Base-by-base conservation (phyloP, 2,329 filamentous ascomycete species). In the Verticillium nonalfalfae region DNA sequence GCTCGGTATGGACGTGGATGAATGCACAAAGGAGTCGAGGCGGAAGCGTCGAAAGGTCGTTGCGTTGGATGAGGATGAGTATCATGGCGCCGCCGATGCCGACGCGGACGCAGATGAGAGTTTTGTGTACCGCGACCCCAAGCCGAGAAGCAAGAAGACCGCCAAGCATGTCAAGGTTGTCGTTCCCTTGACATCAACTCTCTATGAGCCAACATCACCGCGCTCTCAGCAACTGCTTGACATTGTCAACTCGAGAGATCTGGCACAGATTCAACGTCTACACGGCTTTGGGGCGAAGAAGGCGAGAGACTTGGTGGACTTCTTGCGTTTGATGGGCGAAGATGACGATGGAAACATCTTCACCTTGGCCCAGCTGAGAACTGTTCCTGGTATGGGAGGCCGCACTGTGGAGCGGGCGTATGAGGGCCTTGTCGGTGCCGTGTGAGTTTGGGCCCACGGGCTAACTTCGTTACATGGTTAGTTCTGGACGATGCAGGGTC, bases 201-300 rank as follows among this genome's bases (percentile, higher is more conserved):
- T 80, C 14, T 78, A 80, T 13, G 75, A 74, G 7, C 75, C 65
- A 56, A 69, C 63, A 50, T 74, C 85, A 1, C 87, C 87, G 1
- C 80, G 85, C 3, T 88, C 87, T 7, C 80, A 80, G 64, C 82
- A 84, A 62, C 75, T 93, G 2, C 79, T 93, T 2, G 79, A 84
- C 56, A 88, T 92, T 68, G 84, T 93, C 74, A 93, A 93, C 76
- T 90, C 88, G 21, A 82, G 87, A 57, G 87, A 93, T 63, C 74
- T 89, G 18, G 76, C 76, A 14, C 79, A 84, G 69, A 92, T 93
- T 73, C 84, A 83, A 68, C 76, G 84, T 3, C 79, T 93, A 1
- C 85, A 86, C 45, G 90, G 90, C 1, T 87, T 93, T 11, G 90
- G 90, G 0, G 80, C 85, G 1, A 92, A 91, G 76, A 90, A 88